Percentiles rank a stretch among this genome's conserved stretches.
These are phyloP conservation scores for Sporothrix brunneoviolacea DNA, from an alignment of 2,329 filamentous ascomycete genomes.

Conservation along the genomic window DNA sequence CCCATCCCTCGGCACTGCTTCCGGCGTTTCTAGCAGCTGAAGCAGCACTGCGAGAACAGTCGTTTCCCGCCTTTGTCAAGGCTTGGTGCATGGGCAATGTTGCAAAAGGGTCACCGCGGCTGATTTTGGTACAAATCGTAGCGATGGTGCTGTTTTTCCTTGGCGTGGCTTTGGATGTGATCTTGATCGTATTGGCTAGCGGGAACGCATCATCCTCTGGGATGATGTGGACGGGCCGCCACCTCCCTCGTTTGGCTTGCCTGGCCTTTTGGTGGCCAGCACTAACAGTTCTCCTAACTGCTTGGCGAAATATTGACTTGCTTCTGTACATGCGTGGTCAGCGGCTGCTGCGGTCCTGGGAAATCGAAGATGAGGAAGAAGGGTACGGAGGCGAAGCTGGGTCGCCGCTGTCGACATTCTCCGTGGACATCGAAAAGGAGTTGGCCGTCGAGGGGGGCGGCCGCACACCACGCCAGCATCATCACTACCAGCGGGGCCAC, in stretches of 20 bases:
- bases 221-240: conserved; percentile 1
- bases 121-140: conserved; percentile 23
- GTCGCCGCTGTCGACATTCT: not conserved
- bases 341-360: conserved; percentile 35
- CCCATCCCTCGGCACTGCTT: conserved; percentile 38
- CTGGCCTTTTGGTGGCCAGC: conserved; percentile 31
- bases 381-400: conserved; percentile 13
- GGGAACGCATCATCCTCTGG: conserved; percentile 16
- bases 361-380: conserved; percentile 19
- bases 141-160: conserved; percentile 20
- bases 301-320: conserved; percentile 32
- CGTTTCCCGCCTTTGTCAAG: conserved; percentile 34
- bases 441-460: not conserved
- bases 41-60: conserved; percentile 28
- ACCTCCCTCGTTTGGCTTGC: conserved; percentile 24
- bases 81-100: conserved; percentile 33
- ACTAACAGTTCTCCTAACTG: conserved; percentile 27
- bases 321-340: conserved; percentile 26
- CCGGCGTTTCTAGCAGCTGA: conserved; percentile 33
- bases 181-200: conserved; percentile 24
- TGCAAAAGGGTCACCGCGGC: not conserved
- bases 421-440: conserved; percentile 10
- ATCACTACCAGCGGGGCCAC: conserved; percentile 11
- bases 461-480: not conserved
- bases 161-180: conserved; percentile 25